Base-by-base conservation (phyloP, 202 grass and related monocot genomes). In the Schoenoplectus triqueter region DNA sequence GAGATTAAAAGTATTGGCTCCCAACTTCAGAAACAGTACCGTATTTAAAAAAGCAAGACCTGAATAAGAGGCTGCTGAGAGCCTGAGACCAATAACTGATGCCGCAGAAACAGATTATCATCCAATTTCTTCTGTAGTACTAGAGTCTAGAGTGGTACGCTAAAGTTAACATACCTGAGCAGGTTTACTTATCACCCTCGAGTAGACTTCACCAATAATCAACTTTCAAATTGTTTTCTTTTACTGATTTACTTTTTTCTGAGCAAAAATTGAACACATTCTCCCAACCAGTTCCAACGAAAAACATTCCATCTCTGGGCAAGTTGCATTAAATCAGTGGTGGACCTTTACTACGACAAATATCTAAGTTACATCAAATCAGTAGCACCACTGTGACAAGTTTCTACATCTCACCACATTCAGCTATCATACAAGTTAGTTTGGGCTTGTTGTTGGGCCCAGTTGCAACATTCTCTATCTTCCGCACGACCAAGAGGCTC, bases 391-490 rank as follows among this genome's bases (percentile, higher is more conserved):
- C 61, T 21, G 47, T 41, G 50, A 62, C 39, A 72, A 56, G 50
- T 70, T 78, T 13, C 85, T 95, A 98, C 96, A 98, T 95, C 55
- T 98, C 96, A 19, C 96, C 96, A 6, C 93, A 95, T 73, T 99
- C 96, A 2, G 88, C 88, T 60, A 99, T 90, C 46, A 89, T 42
- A 19, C 96, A 99, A 7, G 90, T 87, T 78, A 98, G 91, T 79
- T 94, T 99, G 2, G 96, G 96, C 4, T 91, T 88, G 76, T 99
- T 99, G 79, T 99, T 94, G 5, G 96, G 91, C 59, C 96, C 96
- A 18, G 96, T 94, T n/a, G 96, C 91, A 2, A 99, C 93, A 46
- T 99, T 99, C 52, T 99, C 96, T 41, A 99, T 94, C 90, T 99
- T 99, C 41, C 96, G 89, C 15, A 94, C 70, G 0, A 94, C 93